Conservation (phyloP, 495 filamentous ascomycete genomes). For the Xylaria cubensis region DNA sequence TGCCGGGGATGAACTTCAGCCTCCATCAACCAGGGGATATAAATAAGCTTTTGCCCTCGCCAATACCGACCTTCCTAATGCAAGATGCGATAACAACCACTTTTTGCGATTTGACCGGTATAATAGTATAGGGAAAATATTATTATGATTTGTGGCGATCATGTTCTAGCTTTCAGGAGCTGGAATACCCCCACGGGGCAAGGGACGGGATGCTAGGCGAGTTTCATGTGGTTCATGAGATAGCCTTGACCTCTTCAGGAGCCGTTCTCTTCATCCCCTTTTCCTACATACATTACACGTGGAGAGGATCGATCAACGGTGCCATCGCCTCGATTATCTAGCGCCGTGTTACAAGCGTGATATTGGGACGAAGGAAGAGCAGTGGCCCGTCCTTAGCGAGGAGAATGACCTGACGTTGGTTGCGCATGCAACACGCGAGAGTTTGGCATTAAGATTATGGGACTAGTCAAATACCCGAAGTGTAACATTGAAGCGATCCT, state of each 20-base stretch:
- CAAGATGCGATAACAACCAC: not conserved
- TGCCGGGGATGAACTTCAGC: not conserved
- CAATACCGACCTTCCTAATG: not conserved
- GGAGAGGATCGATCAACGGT: not conserved
- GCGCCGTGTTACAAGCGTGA: slow-evolving; percentile 19
- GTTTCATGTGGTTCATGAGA: slow-evolving; percentile 17
- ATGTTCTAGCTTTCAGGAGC: not conserved
- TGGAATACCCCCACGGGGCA: slow-evolving; percentile 8
- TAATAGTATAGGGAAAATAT: not conserved
- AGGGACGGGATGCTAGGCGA: not conserved
- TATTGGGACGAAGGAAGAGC: not conserved
- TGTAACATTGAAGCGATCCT: slow-evolving; percentile 2
- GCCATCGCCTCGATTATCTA: slow-evolving; percentile 11
- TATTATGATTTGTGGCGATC: not conserved
- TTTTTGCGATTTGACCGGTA: not conserved
- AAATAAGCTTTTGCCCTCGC: not conserved
- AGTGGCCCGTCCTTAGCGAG: slow-evolving; percentile 14
- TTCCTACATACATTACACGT: not conserved
- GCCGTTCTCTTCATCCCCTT: slow-evolving; percentile 1
- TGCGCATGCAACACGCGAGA: slow-evolving; percentile 8
- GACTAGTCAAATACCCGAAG: not conserved
- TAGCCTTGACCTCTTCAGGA: not conserved
- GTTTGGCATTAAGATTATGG: slow-evolving; percentile 9
- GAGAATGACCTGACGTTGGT: slow-evolving; percentile 17
- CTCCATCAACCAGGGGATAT: not conserved